Evolutionary conservation across 371 early-diverging fungal species (phyloP).

Genomic region (Apophysomyces trapeziformis): DNA sequence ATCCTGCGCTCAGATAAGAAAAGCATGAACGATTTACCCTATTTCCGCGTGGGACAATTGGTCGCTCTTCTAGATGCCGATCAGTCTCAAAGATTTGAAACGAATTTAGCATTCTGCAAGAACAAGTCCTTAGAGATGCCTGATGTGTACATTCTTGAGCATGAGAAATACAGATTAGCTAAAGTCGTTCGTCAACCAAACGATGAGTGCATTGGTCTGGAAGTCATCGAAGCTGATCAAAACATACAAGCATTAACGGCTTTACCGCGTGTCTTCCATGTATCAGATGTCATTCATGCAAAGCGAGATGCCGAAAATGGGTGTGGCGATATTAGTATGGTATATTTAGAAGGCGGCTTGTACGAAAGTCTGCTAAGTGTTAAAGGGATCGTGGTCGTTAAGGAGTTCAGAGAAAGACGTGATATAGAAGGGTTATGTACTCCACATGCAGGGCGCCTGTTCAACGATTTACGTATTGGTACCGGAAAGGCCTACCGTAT

Average conservation of each 20-base stretch:
- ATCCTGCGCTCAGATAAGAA: conserved; percentile 1
- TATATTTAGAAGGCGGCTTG: conserved; percentile 1
- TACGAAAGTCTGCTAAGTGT: conserved; percentile 18
- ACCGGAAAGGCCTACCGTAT: conserved; percentile 28
- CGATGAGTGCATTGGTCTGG: background rate
- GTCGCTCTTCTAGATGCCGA: background rate
- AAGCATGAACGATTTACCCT: conserved; percentile 7
- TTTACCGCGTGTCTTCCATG: background rate
- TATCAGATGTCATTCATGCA: background rate
- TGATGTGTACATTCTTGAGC: background rate
- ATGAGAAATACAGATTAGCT: background rate
- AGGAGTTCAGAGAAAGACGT: conserved; percentile 23
- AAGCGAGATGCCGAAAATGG: background rate
- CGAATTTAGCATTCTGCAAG: background rate
- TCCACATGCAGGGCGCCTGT: background rate
- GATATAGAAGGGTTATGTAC: background rate
- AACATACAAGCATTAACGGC: background rate
- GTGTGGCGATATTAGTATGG: background rate
- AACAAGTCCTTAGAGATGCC: background rate
- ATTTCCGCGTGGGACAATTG: conserved; percentile 11
- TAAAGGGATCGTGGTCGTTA: conserved; percentile 27
- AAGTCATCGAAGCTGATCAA: background rate
- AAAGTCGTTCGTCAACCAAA: background rate
- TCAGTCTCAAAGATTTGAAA: background rate
- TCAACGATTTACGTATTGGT: conserved; percentile 21